These are phyloP conservation scores for Mycotypha africana DNA, from an alignment of 371 early-diverging fungal genomes.

Conservation along the genomic window DNA sequence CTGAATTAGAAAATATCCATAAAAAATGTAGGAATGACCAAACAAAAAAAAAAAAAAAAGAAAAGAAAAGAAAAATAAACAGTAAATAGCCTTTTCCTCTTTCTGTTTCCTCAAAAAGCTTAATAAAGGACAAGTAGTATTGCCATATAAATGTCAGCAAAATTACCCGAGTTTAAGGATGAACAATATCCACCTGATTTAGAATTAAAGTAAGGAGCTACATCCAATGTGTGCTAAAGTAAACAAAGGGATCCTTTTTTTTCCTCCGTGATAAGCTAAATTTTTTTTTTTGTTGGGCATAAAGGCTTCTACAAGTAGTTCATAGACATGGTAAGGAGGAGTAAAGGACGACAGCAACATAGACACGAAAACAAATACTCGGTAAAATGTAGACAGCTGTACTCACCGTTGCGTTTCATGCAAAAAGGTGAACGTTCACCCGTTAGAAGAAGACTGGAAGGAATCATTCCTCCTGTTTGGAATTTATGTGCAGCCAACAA, in stretches of 20 bases:
- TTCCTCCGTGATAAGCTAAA: neutral
- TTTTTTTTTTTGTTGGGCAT: neutral
- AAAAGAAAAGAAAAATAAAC: too few relatives aligned
- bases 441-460: conserved; percentile 33
- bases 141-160: conserved; percentile 32
- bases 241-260: neutral
- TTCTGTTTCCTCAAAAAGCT: too few relatives aligned
- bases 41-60: too few relatives aligned
- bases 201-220: conserved; percentile 17
- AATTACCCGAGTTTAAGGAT: conserved; percentile 20
- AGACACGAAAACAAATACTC: neutral
- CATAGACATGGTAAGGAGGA: conserved; percentile 51
- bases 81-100: too few relatives aligned
- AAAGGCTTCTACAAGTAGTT: conserved; percentile 44
- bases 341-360: neutral
- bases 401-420: neutral
- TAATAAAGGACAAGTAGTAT: too few relatives aligned
- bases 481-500: conserved; percentile 45
- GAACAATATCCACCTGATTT: conserved; percentile 22
- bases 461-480: conserved; percentile 46
- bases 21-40: too few relatives aligned
- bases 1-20: too few relatives aligned
- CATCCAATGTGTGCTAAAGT: neutral
- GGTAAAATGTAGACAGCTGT: neutral
- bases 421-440: conserved; percentile 50